These are phyloP conservation scores for Verbena officinalis DNA, from an alignment of 257 asterid species.

Conservation along the genomic window DNA sequence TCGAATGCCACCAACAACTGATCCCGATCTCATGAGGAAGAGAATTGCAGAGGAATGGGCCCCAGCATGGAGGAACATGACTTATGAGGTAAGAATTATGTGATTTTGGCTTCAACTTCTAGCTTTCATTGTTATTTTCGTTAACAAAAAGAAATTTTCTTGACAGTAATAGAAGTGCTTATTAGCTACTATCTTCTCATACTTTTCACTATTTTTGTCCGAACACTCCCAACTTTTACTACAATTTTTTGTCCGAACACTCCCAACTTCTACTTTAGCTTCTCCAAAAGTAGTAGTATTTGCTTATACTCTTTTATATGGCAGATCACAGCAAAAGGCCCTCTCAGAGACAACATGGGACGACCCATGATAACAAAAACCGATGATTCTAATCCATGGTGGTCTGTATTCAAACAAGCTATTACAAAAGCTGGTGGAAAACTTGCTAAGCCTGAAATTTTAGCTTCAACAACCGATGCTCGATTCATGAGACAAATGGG, in stretches of 20 bases:
- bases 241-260: no score
- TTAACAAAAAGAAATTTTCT: no score
- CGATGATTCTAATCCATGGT: conserved; percentile 87
- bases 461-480: conserved; percentile 90
- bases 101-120: no score
- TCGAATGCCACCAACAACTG: conserved; percentile 80
- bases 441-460: conserved; percentile 86
- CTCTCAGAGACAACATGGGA: conserved; percentile 63
- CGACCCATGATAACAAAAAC: conserved; percentile 78
- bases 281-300: no score
- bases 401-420: conserved; percentile 76
- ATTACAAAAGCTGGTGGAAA: conserved; percentile 72
- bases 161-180: no score
- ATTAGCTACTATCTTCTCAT: no score
- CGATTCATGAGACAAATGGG: conserved; percentile 77
- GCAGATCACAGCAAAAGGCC: conserved; percentile 76
- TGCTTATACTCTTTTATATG: no score
- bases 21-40: conserved; percentile 69
- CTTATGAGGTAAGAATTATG: conserved; percentile 57
- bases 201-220: no score
- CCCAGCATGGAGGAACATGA: conserved; percentile 86
- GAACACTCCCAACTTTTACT: no score
- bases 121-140: no score
- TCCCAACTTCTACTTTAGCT: no score
- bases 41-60: conserved; percentile 93